Evolutionary conservation across 177 flowering plant genomes (phyloP), one percentile per base, ranked within the genome.

Genomic region (Tripterygium wilfordii): DNA sequence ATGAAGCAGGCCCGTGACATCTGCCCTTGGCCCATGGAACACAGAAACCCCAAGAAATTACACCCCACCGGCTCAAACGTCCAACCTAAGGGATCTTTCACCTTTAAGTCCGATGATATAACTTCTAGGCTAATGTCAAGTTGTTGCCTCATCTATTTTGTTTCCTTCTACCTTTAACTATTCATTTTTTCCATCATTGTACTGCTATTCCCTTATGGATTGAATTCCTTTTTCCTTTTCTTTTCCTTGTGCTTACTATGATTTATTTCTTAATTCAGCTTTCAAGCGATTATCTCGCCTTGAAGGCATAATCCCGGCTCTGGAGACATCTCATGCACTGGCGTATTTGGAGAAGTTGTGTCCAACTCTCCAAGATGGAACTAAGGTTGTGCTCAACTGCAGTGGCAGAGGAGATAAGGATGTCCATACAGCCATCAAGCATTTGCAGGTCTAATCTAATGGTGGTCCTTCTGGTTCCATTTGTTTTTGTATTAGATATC

Each of bases 231-330:
- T 18, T 20, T 10, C 28, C 18, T 9, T 32, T 36, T 36, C 48
- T 10, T 27, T 48, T 16, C 13, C 37, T 24, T 4, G 9, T 39
- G 15, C 9, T 27, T 15, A 20, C 3, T 28, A 30, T 17, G 25
- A 10, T 19, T 19, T 6, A 42, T 12, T 42, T 1, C 28, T n/a
- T 26, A 18, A 23, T 16, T 63, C 71, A 82, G 88, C 82, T 42
- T 82, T 82, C 69, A 77, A 82, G 77, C 64, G 85, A 60, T 39
- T 77, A 38, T 79, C 88, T 17, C 62, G 70, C 47, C 54, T 82
- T 15, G 88, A 82, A 54, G 85, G 88, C 45, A 82, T 82, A 29
- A 79, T 82, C 54, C 88, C 88, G 2, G 88, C 88, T 36, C 62
- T 82, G 45, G 88, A 82, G 72, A 82, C 88, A 25, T 42, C 83